Percentiles rank a stretch among this genome's conserved stretches.
These are phyloP conservation scores for Suillus ampliporus DNA, from an alignment of 768 basidiomycete species.

Conservation along the genomic window DNA sequence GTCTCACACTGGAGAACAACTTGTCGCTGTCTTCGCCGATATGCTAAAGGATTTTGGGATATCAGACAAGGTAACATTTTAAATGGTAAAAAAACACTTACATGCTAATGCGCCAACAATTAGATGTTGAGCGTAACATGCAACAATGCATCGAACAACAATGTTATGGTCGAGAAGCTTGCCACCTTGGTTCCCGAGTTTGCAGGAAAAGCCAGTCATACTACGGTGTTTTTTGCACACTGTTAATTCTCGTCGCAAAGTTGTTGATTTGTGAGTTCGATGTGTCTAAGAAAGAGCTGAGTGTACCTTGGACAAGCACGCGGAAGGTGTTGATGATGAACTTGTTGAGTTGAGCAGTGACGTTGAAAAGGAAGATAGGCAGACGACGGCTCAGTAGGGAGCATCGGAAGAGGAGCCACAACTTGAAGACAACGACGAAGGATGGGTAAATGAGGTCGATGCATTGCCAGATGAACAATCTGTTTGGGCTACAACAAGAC, in stretches of 20 bases:
- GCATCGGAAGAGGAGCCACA: not conserved
- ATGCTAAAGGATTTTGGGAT: conserved; percentile 35
- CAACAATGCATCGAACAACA: conserved; percentile 35
- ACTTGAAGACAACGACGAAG: conserved; percentile 18
- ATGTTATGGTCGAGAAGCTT: conserved; percentile 27
- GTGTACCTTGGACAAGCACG: not conserved
- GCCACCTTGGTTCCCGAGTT: conserved; percentile 23
- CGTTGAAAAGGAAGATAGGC: conserved; percentile 1
- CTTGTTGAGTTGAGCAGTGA: conserved; percentile 2
- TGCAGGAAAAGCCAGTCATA: conserved; percentile 25
- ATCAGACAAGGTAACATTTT: conserved; percentile 30
- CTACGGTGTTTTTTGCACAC: conserved; percentile 20
- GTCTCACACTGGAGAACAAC: conserved; percentile 36
- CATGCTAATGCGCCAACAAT: conserved; percentile 9
- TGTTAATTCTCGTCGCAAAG: conserved; percentile 43
- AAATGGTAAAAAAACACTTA: not conserved
- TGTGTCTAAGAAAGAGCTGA: conserved; percentile 19
- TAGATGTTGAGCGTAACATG: conserved; percentile 26
- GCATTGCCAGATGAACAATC: conserved; percentile 16
- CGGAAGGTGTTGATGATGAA: not conserved
- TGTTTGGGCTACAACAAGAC: not conserved
- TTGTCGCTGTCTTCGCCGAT: conserved; percentile 29
- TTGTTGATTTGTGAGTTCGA: conserved; percentile 41
- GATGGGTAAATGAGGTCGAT: conserved; percentile 22
- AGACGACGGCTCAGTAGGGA: too few species aligned